A percentile compares a stretch with the other conserved stretches of the same genome.
phyloP scores from a whole-genome alignment of 2,329 filamentous ascomycete genomes.

The Myriosclerotinia scirpicola region DNA sequence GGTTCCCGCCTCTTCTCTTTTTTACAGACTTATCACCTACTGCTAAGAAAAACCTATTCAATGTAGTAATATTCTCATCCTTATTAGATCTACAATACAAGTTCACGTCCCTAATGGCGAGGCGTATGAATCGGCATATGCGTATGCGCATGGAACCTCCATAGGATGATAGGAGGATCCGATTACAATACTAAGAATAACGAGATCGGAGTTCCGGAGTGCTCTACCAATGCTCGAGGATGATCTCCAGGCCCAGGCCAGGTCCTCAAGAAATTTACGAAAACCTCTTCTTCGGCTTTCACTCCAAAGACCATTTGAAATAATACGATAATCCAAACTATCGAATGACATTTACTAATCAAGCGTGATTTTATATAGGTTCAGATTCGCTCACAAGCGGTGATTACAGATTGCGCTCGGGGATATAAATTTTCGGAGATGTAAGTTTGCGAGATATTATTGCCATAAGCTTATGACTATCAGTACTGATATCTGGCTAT shows the following conservation, averaged over 20 bases:
- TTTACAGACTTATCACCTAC: neutral
- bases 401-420: neutral
- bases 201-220: conserved; percentile 5
- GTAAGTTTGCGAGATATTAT: neutral
- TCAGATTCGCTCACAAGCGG: neutral
- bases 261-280: neutral
- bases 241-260: conserved; percentile 9
- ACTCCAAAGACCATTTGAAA: neutral
- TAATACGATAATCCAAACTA: neutral
- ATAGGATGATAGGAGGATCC: neutral
- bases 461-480: no score
- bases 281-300: neutral
- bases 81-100: neutral
- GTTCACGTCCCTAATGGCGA: neutral
- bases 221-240: conserved; percentile 6
- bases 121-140: neutral
- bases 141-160: neutral
- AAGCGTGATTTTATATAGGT: neutral
- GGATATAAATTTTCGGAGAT: neutral
- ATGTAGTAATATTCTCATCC: neutral
- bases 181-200: neutral
- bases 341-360: neutral
- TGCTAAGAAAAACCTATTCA: neutral
- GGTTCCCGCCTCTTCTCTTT: conserved; percentile 3
- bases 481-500: no score